These are phyloP conservation scores for Arctium lappa DNA, from an alignment of 129 eudicot species.

Conservation along the genomic window DNA sequence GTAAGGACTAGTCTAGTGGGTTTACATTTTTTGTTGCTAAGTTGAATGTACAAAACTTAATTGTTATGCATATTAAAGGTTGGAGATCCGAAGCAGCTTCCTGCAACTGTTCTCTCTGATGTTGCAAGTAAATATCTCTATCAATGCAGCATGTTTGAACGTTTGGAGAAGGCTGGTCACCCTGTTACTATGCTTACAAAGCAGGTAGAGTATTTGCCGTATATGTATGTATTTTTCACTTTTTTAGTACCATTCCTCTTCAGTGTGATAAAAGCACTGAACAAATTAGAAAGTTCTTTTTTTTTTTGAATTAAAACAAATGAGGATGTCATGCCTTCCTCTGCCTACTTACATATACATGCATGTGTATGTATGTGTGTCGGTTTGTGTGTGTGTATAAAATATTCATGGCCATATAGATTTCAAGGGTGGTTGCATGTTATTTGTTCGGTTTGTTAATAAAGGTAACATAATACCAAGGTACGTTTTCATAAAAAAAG, in stretches of 20 bases:
- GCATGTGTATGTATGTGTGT: not conserved
- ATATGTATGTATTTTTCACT: not conserved
- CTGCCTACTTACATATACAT: slow-evolving; percentile 5
- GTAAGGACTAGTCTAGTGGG: slow-evolving; percentile 28
- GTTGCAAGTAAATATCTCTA: slow-evolving; percentile 84
- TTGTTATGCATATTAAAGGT: slow-evolving; percentile 44
- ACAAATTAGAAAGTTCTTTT: not conserved
- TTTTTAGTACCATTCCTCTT: not conserved
- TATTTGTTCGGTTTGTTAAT: not conserved
- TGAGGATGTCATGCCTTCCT: not conserved
- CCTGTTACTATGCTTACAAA: slow-evolving; percentile 86
- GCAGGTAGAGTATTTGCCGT: slow-evolving; percentile 49
- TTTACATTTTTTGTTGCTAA: not conserved
- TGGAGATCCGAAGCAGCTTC: slow-evolving; percentile 99
- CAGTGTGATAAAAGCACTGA: slow-evolving; percentile 5
- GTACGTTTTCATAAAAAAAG: not conserved
- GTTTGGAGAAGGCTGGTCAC: slow-evolving; percentile 91
- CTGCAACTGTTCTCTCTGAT: slow-evolving; percentile 92
- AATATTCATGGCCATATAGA: not conserved
- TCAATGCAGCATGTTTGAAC: slow-evolving; percentile 99
- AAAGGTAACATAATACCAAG: not conserved
- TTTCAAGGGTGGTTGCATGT: not conserved
- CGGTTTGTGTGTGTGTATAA: not conserved
- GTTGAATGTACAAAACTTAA: slow-evolving; percentile 1
- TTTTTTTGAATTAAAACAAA: not conserved